Base-by-base conservation (phyloP, 164 flowering plant species). In the Litsea cubeba region DNA sequence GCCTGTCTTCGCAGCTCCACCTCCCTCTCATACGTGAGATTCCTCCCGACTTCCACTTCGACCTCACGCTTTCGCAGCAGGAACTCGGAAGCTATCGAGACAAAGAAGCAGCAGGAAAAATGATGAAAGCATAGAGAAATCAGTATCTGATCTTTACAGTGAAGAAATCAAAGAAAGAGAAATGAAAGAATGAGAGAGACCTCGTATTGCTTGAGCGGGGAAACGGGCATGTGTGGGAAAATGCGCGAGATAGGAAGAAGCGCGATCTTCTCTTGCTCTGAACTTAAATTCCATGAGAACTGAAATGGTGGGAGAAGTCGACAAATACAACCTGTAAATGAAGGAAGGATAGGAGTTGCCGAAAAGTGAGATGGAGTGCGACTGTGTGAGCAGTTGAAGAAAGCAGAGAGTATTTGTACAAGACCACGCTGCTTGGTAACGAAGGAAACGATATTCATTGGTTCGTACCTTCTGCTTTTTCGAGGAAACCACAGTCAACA, bases 31-130 rank as follows among this genome's bases (percentile, higher is more conserved):
- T 82, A 62, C 18, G 69, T 75, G 12, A 80, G 2, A 35, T 84
- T 84, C 62, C 80, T 73, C 68, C 85, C 71, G n/a, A 82, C 85
- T 58, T 84, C 85, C 5, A 74, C 82, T 54, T 82, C 82, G 17
- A 84, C 71, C 35, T 69, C 75, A 1, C 79, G 74, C 76, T 30
- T 30, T 30, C 74, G 76, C 6, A 78, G 62, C 0, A 68, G 15
- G 22, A 75, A 30, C 75, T 84, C 85, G 28, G 58, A 68, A 1
- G 79, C 83, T 6, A n/a, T 63, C 26, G 15, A 24, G 18, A 50
- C 58, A 51, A 12, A 51, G 14, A 51, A 17, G 17, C 1, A 51
- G 58, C 14, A 51, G 35, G 35, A 30, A 2, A 30, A 30, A 5
- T 30, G 0, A 12, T 51, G 17, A 51, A 22, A 17, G 4, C 18